Base-by-base conservation (phyloP, 2,329 filamentous ascomycete species). In the Fusarium ambrosium region DNA sequence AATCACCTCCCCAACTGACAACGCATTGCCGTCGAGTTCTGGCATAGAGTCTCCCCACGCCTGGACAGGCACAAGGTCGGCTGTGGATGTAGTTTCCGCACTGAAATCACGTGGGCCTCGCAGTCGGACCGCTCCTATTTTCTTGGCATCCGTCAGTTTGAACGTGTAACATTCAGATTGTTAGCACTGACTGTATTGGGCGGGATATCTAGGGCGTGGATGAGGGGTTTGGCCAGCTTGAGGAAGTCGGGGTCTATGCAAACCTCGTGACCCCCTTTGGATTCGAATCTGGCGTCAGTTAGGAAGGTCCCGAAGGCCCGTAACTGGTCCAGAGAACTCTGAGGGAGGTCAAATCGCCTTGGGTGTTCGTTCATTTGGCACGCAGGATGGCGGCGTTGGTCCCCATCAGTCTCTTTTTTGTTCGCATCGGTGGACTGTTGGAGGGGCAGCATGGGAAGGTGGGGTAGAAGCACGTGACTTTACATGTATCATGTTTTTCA, bases 201-300 rank as follows among this genome's bases (percentile, higher is more conserved):
- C 29, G 53, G 53, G 27, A 56, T 56, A 9, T 56, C 9, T 6
- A 56, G 53, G 18, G 53, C 53, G n/a, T 34, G 53, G 32, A 56
- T 20, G 29, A 56, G 53, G 18, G 53, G 53, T 34, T 34, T 36
- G 27, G 29, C 53, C 18, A n/a, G n/a, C 18, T 20, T 56, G 27
- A 56, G 53, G 53, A 56, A 56, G 32, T 56, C 53, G 27, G 53
- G 29, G 53, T 56, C 53, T 56, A 22, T 56, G 53, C 53, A 56
- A 56, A 56, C 9, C 29, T 56, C 53, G 32, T 56, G 27, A 22
- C 53, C 53, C 13, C n/a, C 53, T 56, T 36, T 56, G 24, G n/a
- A 56, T 22, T 56, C 53, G 32, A 56, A 56, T 20, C n/a, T 56
- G 53, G 53, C 53, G 32, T 34, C 27, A 56, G 53, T 56, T 34